phyloP scores from a whole-genome alignment of 768 basidiomycete genomes.

The Boletales sp. region DNA sequence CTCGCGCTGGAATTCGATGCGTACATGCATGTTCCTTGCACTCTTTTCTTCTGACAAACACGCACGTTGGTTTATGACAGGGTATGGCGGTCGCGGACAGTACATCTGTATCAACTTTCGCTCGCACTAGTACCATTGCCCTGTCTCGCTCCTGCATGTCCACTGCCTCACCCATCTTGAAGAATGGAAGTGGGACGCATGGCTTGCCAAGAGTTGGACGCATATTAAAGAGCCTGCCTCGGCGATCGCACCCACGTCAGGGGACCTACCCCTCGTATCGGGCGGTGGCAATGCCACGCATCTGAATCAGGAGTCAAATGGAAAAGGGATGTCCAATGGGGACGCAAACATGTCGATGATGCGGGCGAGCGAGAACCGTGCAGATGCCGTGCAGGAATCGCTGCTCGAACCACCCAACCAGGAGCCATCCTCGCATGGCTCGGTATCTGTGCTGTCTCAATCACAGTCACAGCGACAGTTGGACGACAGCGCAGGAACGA shows the following conservation, averaged over 20 bases:
- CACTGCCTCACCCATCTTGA: constrained; percentile 97
- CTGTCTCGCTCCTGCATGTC: constrained; percentile 85
- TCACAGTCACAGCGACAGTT: not conserved
- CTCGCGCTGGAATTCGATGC: too few species aligned
- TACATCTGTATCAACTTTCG: constrained; percentile 93
- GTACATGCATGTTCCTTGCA: too few species aligned
- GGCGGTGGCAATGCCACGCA: not conserved
- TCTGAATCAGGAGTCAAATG: too few species aligned
- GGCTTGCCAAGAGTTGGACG: constrained; percentile 66
- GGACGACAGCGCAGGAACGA: not conserved
- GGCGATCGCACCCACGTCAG: not conserved
- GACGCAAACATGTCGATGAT: constrained; percentile 3
- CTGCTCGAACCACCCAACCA: not conserved
- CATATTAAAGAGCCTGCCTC: constrained; percentile 35
- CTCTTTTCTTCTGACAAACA: too few species aligned
- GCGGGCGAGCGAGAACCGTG: constrained; percentile 2
- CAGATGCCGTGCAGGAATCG: not conserved
- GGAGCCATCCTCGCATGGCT: too few species aligned
- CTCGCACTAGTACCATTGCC: constrained; percentile 95
- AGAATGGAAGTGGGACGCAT: constrained; percentile 89
- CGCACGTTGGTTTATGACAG: too few species aligned
- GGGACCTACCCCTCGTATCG: too few species aligned
- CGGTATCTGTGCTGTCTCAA: not conserved
- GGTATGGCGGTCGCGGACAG: too few species aligned
- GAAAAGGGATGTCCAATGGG: not conserved